phyloP scores from a whole-genome alignment of 805 yeast genomes.

The Candida multigemmis region DNA sequence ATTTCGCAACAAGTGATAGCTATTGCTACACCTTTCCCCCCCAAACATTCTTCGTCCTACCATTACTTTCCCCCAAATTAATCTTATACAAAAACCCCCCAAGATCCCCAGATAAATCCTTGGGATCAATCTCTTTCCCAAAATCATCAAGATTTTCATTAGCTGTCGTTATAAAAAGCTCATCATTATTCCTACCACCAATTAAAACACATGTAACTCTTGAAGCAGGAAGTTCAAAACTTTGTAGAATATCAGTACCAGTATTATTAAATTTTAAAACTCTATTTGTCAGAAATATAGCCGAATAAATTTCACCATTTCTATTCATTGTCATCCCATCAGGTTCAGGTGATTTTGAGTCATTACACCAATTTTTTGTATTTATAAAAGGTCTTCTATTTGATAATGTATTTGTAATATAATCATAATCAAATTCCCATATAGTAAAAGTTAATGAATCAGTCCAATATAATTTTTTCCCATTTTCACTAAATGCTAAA shows the following conservation, averaged over 20 bases:
- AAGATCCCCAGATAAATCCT: slow-evolving; percentile 30
- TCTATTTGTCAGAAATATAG: slow-evolving; percentile 54
- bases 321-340: slow-evolving; percentile 68
- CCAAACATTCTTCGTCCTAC: slow-evolving; percentile 18
- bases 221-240: slow-evolving; percentile 48
- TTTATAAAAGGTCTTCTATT: slow-evolving; percentile 18
- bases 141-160: slow-evolving; percentile 37
- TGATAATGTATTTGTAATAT: slow-evolving; percentile 13
- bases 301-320: slow-evolving; percentile 48
- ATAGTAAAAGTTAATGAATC: slow-evolving; percentile 26
- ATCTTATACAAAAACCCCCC: slow-evolving; percentile 56
- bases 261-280: slow-evolving; percentile 43
- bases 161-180: slow-evolving; percentile 63
- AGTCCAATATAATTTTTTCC: slow-evolving; percentile 28
- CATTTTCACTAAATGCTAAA: slow-evolving; percentile 22
- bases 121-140: slow-evolving; percentile 11
- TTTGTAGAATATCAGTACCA: slow-evolving; percentile 46
- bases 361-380: slow-evolving; percentile 17
- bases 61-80: slow-evolving; percentile 11
- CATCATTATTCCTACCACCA: slow-evolving; percentile 51
- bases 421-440: slow-evolving; percentile 30
- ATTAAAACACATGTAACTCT: slow-evolving; percentile 60
- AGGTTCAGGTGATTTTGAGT: slow-evolving; percentile 41
- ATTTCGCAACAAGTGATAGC: neutral
- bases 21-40: slow-evolving; percentile 11